Base-by-base conservation (phyloP, 176 grass and related monocot species). In the Avena eriantha region DNA sequence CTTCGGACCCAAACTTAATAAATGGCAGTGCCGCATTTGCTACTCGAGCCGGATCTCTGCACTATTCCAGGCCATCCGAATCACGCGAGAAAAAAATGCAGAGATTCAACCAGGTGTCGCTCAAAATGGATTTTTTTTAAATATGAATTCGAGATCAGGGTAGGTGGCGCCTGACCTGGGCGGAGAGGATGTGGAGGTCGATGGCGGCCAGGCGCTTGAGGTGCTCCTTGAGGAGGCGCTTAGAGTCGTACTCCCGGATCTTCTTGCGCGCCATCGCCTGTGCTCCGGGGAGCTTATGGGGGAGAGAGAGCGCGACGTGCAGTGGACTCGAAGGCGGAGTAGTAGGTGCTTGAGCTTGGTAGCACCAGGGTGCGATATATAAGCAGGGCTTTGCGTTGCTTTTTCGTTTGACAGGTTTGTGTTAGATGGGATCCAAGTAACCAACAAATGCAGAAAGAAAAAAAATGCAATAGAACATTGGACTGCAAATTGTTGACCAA, bases 211-310 rank as follows among this genome's bases (percentile, higher is more conserved):
- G 88, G 88, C 90, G 88, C 88, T 96, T 94, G 79, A 98, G 93
- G 85, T 96, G 93, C 86, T 96, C 90, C 88, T 87, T 86, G 69
- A 98, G 96, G 69, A 96, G 83, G 55, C 92, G 92, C 90, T 98
- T 98, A 18, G 96, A 98, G 78, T 98, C 96, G 93, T 94, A 98
- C 91, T 98, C 96, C 72, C 91, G 78, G 88, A 98, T 98, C 93
- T 98, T 98, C 93, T 98, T 98, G 31, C 96, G 82, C 16, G 96
- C 96, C 96, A 98, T 98, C n/a, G 22, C 51, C 41, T 70, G 72
- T 46, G 15, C 22, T 74, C n/a, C 71, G 45, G n/a, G 71, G 49
- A 73, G 70, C 18, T 70, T 39, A 34, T 68, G 65, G 65, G 23
- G 33, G 53, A 31, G 79, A 10, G 77, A 45, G 43, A 41, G 79